Percentiles rank a stretch among this genome's conserved stretches.
Evolutionary conservation across 1,284 basidiomycete species (phyloP).

Genomic region (Farysia itapuensis): DNA sequence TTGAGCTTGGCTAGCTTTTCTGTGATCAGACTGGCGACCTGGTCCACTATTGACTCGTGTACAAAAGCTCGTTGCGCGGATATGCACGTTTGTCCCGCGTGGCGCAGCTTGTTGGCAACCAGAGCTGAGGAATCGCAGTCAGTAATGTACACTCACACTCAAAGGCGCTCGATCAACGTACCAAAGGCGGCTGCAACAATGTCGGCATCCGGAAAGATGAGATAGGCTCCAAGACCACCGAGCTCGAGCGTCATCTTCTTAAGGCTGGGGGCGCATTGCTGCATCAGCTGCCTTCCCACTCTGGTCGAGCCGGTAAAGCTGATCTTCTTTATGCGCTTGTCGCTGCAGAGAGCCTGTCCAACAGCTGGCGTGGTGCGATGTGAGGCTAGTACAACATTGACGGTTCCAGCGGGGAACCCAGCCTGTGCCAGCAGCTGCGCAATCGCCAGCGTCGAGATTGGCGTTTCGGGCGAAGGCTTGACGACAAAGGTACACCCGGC

Average conservation of each 20-base stretch:
- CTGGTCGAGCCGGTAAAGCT: constrained; percentile 91
- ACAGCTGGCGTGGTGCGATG: constrained; percentile 71
- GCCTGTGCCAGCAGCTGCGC: constrained; percentile 80
- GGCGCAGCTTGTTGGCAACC: constrained; percentile 85
- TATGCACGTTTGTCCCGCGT: constrained; percentile 86
- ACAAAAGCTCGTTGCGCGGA: constrained; percentile 64
- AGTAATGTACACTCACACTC: not conserved
- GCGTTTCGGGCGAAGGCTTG: constrained; percentile 94
- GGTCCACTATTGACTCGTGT: constrained; percentile 71
- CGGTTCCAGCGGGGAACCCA: constrained; percentile 88
- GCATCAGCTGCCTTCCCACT: constrained; percentile 88
- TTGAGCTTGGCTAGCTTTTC: constrained; percentile 85
- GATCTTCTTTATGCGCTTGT: constrained; percentile 75
- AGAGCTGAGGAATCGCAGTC: constrained; percentile 67
- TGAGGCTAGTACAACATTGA: constrained; percentile 87
- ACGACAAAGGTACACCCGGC: constrained; percentile 94
- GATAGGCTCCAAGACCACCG: constrained; percentile 84
- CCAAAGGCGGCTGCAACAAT: constrained; percentile 77
- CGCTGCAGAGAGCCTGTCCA: constrained; percentile 67
- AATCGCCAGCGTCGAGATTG: constrained; percentile 86
- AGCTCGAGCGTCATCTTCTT: constrained; percentile 72
- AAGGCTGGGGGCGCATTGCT: constrained; percentile 77
- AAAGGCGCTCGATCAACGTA: not conserved
- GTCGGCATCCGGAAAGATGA: constrained; percentile 95
- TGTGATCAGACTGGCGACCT: constrained; percentile 77